phyloP scores from a whole-genome alignment of 805 yeast species.

The Pichia heedii region DNA sequence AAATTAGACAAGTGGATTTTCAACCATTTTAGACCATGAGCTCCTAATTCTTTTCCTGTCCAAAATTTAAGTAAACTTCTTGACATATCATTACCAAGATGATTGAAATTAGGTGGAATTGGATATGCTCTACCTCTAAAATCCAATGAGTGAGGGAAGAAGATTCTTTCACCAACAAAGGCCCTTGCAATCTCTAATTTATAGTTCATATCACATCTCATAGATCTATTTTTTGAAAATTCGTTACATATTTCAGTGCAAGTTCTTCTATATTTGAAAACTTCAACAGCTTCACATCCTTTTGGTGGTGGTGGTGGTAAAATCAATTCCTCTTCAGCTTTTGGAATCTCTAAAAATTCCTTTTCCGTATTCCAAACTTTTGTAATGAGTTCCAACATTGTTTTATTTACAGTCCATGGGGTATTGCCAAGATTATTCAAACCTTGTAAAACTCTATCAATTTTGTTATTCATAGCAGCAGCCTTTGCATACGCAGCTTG shows the following conservation, averaged over 20 bases:
- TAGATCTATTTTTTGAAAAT: conserved; percentile 64
- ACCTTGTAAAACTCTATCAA: conserved; percentile 67
- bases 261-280: conserved; percentile 57
- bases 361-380: conserved; percentile 84
- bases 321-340: conserved; percentile 33
- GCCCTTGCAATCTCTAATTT: conserved; percentile 94
- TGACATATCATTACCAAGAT: conserved; percentile 70
- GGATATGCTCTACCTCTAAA: conserved; percentile 85
- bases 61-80: conserved; percentile 65
- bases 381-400: conserved; percentile 58
- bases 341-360: conserved; percentile 64
- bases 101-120: conserved; percentile 70
- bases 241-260: conserved; percentile 51
- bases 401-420: conserved; percentile 84
- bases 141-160: conserved; percentile 74
- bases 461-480: conserved; percentile 60
- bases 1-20: conserved; percentile 68
- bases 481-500: conserved; percentile 82
- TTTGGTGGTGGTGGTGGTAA: conserved; percentile 49
- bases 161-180: conserved; percentile 67
- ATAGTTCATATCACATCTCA: conserved; percentile 89
- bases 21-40: conserved; percentile 59
- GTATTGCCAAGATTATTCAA: conserved; percentile 79
- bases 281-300: conserved; percentile 62
- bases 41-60: conserved; percentile 66